These are phyloP conservation scores for Daedalea quercina DNA, from an alignment of 768 basidiomycete species.

Conservation along the genomic window DNA sequence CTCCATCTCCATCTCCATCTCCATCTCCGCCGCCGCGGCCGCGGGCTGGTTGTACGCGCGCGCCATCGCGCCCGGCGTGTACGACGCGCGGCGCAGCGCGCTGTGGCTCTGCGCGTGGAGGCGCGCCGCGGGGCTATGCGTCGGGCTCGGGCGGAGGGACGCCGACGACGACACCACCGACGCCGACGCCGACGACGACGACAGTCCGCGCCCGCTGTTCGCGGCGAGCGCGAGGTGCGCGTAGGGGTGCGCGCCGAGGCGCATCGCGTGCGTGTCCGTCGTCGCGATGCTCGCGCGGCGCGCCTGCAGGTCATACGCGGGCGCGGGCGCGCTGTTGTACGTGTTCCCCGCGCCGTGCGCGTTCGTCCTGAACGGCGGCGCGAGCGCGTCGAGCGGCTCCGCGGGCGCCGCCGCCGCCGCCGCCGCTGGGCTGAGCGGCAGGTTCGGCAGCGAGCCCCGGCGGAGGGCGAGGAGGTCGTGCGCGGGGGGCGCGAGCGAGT, in stretches of 20 bases:
- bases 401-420: slow-evolving; percentile 2
- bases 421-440: background rate
- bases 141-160: background rate
- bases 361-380: background rate
- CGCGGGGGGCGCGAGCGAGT: slow-evolving; percentile 13
- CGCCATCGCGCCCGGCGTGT: slow-evolving; percentile 3
- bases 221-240: slow-evolving; percentile 17
- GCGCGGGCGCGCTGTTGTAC: slow-evolving; percentile 2
- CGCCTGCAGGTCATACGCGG: slow-evolving; percentile 14
- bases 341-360: slow-evolving; percentile 2
- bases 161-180: no score
- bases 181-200: no score
- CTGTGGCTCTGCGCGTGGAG: background rate
- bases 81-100: slow-evolving; percentile 8
- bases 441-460: slow-evolving; percentile 10
- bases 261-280: slow-evolving; percentile 5
- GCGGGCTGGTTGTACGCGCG: background rate
- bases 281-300: slow-evolving; percentile 18
- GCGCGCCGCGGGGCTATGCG: background rate
- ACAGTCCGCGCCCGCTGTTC: slow-evolving; percentile 5
- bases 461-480: slow-evolving; percentile 8
- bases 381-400: background rate
- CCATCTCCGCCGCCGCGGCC: no score
- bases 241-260: slow-evolving; percentile 20
- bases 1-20: no score